A percentile compares a stretch with the other conserved stretches of the same genome.
Evolutionary conservation across 169 alveolate species (phyloP).

Genomic region (Babesia caballi): DNA sequence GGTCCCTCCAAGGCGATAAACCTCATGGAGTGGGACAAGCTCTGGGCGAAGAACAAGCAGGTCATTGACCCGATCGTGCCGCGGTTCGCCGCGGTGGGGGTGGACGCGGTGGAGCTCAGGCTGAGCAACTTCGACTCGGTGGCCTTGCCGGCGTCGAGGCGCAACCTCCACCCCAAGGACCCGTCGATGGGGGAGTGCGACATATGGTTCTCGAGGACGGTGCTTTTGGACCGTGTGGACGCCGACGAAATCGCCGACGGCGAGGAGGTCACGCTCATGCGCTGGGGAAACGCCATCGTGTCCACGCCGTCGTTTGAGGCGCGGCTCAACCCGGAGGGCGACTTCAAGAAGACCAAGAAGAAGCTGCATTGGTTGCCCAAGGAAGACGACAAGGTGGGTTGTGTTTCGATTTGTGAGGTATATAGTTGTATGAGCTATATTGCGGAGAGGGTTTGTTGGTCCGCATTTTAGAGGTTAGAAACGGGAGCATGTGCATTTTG

Average conservation of each 20-base stretch:
- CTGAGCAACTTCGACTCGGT: constrained; percentile 50
- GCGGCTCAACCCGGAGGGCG: constrained; percentile 83
- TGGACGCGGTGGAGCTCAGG: constrained; percentile 49
- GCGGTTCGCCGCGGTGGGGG: constrained; percentile 90
- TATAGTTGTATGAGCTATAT: no score
- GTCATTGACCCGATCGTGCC: constrained; percentile 92
- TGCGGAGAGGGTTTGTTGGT: no score
- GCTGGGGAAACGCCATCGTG: constrained; percentile 93
- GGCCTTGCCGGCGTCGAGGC: constrained; percentile 51
- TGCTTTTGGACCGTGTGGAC: constrained; percentile 88
- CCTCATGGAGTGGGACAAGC: constrained; percentile 98
- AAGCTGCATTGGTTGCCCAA: constrained; percentile 88
- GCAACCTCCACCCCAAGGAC: constrained; percentile 92
- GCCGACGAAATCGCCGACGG: constrained; percentile 85
- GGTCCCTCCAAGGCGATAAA: constrained; percentile 97
- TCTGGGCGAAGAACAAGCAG: constrained; percentile 96
- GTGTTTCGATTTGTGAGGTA: background rate
- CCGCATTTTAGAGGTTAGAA: no score
- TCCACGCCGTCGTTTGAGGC: constrained; percentile 73
- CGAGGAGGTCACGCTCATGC: constrained; percentile 94
- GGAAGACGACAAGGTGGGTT: constrained; percentile 63
- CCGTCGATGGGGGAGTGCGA: constrained; percentile 86
- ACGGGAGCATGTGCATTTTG: no score
- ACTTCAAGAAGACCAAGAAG: constrained; percentile 91
- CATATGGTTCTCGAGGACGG: constrained; percentile 69